Base-by-base conservation (phyloP, 176 grass and related monocot genomes). In the Alopecurus myosuroides region DNA sequence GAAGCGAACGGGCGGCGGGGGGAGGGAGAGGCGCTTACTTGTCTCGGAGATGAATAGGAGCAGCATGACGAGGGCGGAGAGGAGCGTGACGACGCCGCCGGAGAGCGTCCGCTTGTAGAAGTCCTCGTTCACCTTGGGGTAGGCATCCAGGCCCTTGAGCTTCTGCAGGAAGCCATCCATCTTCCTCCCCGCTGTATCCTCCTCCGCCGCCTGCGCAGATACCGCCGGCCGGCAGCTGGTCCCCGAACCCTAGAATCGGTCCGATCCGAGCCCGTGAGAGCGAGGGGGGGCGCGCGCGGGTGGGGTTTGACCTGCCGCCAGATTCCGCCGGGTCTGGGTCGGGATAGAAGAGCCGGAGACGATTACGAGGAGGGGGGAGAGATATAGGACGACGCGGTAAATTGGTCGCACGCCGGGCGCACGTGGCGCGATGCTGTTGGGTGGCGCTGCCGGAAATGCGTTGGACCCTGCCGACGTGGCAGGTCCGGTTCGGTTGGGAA, bases 121-220 rank as follows among this genome's bases (percentile, higher is more conserved):
- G 83, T 98, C 96, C 87, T 98, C 96, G 85, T 98, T 98, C 63
- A 98, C 90, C 82, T 98, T 98, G 28, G 96, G 96, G 88, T 92
- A 98, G 29, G 96, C 96, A 67, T 98, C 96, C 67, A 98, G 88
- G 67, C 87, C 86, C 87, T 98, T 95, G 20, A 98, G 87, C 87
- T 82, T 94, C 72, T 92, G 89, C 51, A 98, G 80, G 76, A 98
- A 81, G 46, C 1, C 66, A 1, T 89, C 90, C 96, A 98, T 98
- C 79, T 37, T 86, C 17, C 35, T 45, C 1, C 14, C 71, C 23
- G n/a, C n/a, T n/a, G n/a, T n/a, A n/a, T 35, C 33, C 36, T 7
- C 26, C 80, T 17, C 70, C 40, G 61, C 37, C 31, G 52, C 49
- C 33, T 26, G 22, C n/a, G 36, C 76, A 7, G 12, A 42, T 65